Percentiles rank a stretch among this genome's conserved stretches.
Evolutionary conservation across 2,329 filamentous ascomycete species (phyloP).

Genomic region (Ustulina deusta): DNA sequence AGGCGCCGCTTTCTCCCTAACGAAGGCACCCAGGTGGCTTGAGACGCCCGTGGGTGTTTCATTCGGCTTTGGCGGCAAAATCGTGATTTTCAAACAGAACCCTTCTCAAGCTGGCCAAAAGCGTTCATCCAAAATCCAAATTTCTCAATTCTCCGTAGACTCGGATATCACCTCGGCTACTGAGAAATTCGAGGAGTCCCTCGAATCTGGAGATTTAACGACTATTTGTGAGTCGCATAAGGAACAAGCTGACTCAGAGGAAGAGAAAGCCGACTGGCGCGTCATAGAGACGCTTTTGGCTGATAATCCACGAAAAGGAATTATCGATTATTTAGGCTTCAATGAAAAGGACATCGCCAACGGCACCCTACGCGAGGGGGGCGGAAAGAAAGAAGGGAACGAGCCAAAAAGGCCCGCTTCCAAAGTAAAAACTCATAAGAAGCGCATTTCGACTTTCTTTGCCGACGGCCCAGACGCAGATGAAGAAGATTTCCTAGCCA

Average conservation of each 20-base stretch:
- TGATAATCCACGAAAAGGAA: constrained; percentile 84
- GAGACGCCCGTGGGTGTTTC: constrained; percentile 86
- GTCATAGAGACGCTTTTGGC: constrained; percentile 91
- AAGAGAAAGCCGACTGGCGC: constrained; percentile 96
- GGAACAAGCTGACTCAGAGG: constrained; percentile 79
- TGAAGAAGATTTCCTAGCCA: constrained; percentile 86
- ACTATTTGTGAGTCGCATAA: constrained; percentile 85
- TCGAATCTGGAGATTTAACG: constrained; percentile 81
- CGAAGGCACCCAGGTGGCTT: constrained; percentile 89
- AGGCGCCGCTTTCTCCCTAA: constrained; percentile 86
- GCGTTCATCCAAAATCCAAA: constrained; percentile 79
- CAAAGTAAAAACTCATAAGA: constrained; percentile 59
- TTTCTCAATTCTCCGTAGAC: constrained; percentile 91
- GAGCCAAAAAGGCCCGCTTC: constrained; percentile 60
- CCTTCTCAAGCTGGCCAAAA: constrained; percentile 71
- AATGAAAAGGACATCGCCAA: constrained; percentile 68
- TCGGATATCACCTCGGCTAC: constrained; percentile 85
- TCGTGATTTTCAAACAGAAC: constrained; percentile 78
- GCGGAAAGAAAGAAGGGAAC: constrained; percentile 54
- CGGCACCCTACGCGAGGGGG: constrained; percentile 57
- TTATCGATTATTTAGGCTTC: constrained; percentile 93
- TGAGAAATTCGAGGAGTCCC: constrained; percentile 85
- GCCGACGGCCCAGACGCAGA: constrained; percentile 74
- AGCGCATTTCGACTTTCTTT: constrained; percentile 83
- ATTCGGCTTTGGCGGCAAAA: constrained; percentile 95